A percentile compares a stretch with the other conserved stretches of the same genome.
Evolutionary conservation across 2,329 filamentous ascomycete species (phyloP).

Genomic region (Colletotrichum incanum): DNA sequence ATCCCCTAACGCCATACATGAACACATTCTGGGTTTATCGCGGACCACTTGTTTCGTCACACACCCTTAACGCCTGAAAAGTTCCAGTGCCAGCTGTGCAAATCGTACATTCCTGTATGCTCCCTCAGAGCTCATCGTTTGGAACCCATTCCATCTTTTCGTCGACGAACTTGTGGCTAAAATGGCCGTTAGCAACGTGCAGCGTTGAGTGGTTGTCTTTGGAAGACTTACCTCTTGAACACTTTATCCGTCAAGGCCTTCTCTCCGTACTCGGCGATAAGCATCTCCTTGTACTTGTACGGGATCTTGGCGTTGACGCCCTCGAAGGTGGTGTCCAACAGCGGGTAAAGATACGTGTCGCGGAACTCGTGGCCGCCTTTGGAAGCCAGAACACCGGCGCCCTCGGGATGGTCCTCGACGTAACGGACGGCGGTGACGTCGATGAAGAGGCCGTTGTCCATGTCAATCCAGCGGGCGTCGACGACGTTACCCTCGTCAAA

Average conservation of each 20-base stretch:
- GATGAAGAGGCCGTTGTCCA: conserved; percentile 63
- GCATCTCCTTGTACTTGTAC: conserved; percentile 71
- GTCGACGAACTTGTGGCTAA: conserved; percentile 60
- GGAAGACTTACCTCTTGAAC: conserved; percentile 65
- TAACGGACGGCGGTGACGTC: conserved; percentile 68
- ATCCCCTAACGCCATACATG: conserved; percentile 37
- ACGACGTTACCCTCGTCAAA: conserved; percentile 59
- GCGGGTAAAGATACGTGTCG: conserved; percentile 76
- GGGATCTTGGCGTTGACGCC: conserved; percentile 78
- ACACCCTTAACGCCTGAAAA: conserved; percentile 12
- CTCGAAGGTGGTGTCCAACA: conserved; percentile 79
- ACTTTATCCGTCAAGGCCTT: conserved; percentile 66
- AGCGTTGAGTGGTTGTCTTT: background rate
- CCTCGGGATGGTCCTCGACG: conserved; percentile 58
- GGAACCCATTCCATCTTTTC: conserved; percentile 54
- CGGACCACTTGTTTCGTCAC: background rate
- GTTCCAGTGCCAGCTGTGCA: background rate
- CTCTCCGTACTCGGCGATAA: conserved; percentile 71
- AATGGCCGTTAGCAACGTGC: conserved; percentile 39
- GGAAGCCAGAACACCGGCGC: conserved; percentile 64
- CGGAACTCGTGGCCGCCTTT: conserved; percentile 68
- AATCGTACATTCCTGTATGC: background rate
- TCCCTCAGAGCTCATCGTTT: conserved; percentile 27
- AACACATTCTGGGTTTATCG: background rate
- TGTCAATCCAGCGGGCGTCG: conserved; percentile 67